Base-by-base conservation (phyloP, 2,329 filamentous ascomycete genomes). In the Phaeoacremonium minimum region DNA sequence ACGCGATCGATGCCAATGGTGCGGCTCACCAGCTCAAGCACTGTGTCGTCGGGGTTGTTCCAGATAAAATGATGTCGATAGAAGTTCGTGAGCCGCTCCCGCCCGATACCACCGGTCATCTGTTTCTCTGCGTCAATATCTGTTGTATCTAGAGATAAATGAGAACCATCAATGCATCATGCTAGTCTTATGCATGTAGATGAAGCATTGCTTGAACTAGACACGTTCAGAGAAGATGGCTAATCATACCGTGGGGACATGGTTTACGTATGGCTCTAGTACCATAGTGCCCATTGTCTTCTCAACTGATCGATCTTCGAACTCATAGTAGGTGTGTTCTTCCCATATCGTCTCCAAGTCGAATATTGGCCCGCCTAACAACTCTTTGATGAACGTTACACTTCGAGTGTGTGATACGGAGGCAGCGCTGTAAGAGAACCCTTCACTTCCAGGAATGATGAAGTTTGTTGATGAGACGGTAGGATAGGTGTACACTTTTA, bases 251-350 rank as follows among this genome's bases (percentile, higher is more conserved):
- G 71, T 14, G 3, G 31, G 15, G 3, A n/a, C 9, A 5, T 5
- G 7, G 5, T 7, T 22, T 12, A 7, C 2, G 42, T 44, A 88
- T 2, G 85, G 85, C 54, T 87, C 78, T 32, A 80, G 69, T 2
- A 88, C 83, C 85, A 90, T 89, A 0, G 85, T 89, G 14, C 69
- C 70, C 85, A 90, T 89, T 0, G 85, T 90, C 45, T 78, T 74
- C 43, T 78, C 77, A 0, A 87, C 83, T 3, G 76, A 77, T 9
- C 83, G 71, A 37, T 80, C 76, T 2, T 58, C 76, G 53, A 90
- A 90, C 53, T 89, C 83, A 46, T 74, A 83, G 30, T 72, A 70
- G 0, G 81, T 85, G 53, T 91, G 85, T 56, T 89, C 83, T 7
- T 88, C 83, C 85, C 85, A 91, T 33, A 89, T 80, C 2, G 72